phyloP scores from a whole-genome alignment of 225 moss, liverwort and hornwort genomes.

The Polytrichum formosum region DNA sequence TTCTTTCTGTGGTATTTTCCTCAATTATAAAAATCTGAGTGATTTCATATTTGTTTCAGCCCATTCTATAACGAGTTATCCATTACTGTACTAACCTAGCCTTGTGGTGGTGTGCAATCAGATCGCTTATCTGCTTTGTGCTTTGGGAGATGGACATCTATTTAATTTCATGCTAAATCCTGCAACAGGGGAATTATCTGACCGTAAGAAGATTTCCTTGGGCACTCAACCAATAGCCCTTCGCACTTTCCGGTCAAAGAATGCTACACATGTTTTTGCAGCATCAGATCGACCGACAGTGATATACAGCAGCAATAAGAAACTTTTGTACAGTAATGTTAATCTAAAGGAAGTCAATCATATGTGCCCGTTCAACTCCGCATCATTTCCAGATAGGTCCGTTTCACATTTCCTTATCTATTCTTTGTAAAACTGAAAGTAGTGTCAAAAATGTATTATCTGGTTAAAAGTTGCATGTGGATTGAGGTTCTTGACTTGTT shows the following conservation, averaged over 20 bases:
- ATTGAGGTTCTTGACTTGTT: background rate
- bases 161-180: slow-evolving; percentile 91
- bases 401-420: slow-evolving; percentile 3
- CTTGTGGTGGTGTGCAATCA: slow-evolving; percentile 14
- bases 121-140: slow-evolving; percentile 94
- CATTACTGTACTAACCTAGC: slow-evolving; percentile 5
- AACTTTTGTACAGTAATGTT: slow-evolving; percentile 95
- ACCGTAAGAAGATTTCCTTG: slow-evolving; percentile 91
- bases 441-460: background rate
- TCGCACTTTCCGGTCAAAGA: slow-evolving; percentile 95
- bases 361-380: slow-evolving; percentile 99
- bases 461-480: background rate
- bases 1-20: background rate
- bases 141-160: slow-evolving; percentile 94
- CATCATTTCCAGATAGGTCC: slow-evolving; percentile 97
- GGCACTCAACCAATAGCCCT: slow-evolving; percentile 96
- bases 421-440: background rate
- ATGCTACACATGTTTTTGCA: slow-evolving; percentile 96
- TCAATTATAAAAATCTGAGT: background rate
- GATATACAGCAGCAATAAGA: slow-evolving; percentile 96
- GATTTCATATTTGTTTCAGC: too few species aligned
- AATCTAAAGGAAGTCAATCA: slow-evolving; percentile 98
- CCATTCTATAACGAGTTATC: too few species aligned
- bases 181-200: slow-evolving; percentile 65
- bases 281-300: slow-evolving; percentile 98